phyloP scores from a whole-genome alignment of 108 stramenopile genomes.

The Nitzschia sp. region DNA sequence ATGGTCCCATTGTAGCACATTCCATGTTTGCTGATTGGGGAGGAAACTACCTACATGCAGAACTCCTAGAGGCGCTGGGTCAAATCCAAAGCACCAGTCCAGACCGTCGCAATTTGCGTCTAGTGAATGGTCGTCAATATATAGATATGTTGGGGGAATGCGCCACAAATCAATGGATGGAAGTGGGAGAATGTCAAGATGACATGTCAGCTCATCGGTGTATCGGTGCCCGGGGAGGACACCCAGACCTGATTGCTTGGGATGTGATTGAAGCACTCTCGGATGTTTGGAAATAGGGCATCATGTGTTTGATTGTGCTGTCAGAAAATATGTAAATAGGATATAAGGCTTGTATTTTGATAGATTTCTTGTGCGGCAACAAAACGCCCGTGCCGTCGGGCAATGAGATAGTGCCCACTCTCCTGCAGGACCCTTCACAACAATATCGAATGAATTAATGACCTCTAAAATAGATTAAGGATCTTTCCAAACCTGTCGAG shows the following conservation, averaged over 20 bases:
- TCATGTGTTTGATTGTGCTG: no score
- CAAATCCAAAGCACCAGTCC: neutral
- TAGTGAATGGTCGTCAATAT: constrained; percentile 18
- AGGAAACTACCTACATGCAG: neutral
- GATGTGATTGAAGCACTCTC: constrained; percentile 18
- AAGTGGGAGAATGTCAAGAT: constrained; percentile 1
- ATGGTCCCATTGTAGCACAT: constrained; percentile 21
- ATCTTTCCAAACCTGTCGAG: no score
- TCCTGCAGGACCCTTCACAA: no score
- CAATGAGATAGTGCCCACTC: no score
- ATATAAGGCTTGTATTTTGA: no score
- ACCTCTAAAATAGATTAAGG: no score
- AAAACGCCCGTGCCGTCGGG: no score
- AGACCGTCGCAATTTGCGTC: neutral
- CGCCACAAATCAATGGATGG: neutral
- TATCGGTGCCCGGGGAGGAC: constrained; percentile 17
- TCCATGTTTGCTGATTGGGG: constrained; percentile 18
- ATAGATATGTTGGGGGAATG: constrained; percentile 15
- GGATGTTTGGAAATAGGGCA: neutral
- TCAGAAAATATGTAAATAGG: no score
- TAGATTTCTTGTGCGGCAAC: no score
- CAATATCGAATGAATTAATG: no score
- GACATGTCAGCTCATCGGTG: constrained; percentile 18
- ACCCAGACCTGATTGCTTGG: constrained; percentile 23
- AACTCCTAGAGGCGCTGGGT: neutral